Evolutionary conservation across 371 early-diverging fungal genomes (phyloP).

Genomic region (Mucor velutinosus): DNA sequence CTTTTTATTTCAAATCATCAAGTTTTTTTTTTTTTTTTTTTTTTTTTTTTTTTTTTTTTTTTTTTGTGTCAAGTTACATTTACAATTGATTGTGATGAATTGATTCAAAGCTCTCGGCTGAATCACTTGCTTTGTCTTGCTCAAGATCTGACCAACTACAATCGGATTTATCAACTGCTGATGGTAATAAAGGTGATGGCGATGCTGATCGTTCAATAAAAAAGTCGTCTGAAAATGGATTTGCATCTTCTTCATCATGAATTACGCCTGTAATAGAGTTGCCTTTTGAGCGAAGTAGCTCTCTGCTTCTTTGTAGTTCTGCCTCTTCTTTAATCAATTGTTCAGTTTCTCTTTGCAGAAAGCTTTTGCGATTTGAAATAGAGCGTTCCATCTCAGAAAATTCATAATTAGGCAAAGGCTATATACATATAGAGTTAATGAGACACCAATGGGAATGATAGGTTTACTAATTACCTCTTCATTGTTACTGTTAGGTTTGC

Average conservation of each 20-base stretch:
- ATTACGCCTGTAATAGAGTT: conserved; percentile 21
- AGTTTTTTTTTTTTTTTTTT: neutral
- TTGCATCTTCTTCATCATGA: conserved; percentile 12
- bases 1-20: neutral
- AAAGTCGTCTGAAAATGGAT: conserved; percentile 6
- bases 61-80: neutral
- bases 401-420: conserved; percentile 9
- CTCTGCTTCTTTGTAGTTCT: conserved; percentile 9
- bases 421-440: neutral
- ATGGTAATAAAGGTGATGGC: neutral
- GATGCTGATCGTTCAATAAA: neutral
- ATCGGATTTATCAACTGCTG: conserved; percentile 1
- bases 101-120: conserved; percentile 11
- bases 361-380: conserved; percentile 10
- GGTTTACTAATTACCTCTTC: neutral
- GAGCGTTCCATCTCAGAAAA: conserved; percentile 18
- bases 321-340: conserved; percentile 14
- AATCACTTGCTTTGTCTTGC: neutral
- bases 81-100: conserved; percentile 8
- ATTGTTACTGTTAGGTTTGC: neutral
- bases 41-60: neutral
- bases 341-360: conserved; percentile 5
- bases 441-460: neutral
- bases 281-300: conserved; percentile 10
- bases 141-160: conserved; percentile 2